Conservation (phyloP, 1,284 basidiomycete species). For the Cystobasidiaceae sp. region DNA sequence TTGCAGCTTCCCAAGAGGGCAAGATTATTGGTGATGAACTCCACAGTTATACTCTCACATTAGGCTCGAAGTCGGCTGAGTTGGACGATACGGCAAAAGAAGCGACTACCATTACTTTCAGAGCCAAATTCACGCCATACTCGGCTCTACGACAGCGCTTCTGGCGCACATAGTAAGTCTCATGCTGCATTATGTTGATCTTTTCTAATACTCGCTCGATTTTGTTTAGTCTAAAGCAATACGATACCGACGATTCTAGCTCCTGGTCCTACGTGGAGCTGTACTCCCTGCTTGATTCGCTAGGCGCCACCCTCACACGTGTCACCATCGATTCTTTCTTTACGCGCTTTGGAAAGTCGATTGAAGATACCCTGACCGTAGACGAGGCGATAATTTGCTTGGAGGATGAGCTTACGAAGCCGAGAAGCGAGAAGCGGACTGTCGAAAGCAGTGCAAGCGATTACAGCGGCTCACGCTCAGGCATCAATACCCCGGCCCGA, state of each 20-base stretch:
- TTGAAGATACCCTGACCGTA: slow-evolving; percentile 66
- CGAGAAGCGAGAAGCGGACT: slow-evolving; percentile 62
- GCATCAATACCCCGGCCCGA: not conserved
- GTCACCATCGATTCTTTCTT: slow-evolving; percentile 79
- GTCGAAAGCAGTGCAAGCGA: slow-evolving; percentile 30
- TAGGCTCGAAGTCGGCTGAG: slow-evolving; percentile 48
- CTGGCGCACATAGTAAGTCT: slow-evolving; percentile 21
- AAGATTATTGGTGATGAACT: slow-evolving; percentile 54
- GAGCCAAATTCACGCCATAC: slow-evolving; percentile 93
- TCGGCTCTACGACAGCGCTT: slow-evolving; percentile 69
- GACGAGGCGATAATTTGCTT: slow-evolving; percentile 70
- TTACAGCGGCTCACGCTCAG: slow-evolving; percentile 6
- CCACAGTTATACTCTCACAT: slow-evolving; percentile 60
- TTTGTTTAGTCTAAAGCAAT: slow-evolving; percentile 60
- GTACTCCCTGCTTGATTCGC: slow-evolving; percentile 92
- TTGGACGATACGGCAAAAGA: slow-evolving; percentile 28
- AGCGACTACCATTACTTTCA: slow-evolving; percentile 45
- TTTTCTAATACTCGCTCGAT: not conserved
- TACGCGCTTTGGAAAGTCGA: slow-evolving; percentile 61
- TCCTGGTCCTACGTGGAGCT: slow-evolving; percentile 78
- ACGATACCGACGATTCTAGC: slow-evolving; percentile 81
- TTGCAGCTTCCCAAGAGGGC: slow-evolving; percentile 55
- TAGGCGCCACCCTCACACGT: slow-evolving; percentile 82
- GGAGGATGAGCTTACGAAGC: slow-evolving; percentile 70
- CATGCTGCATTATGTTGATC: slow-evolving; percentile 43